A percentile compares a stretch with the other conserved stretches of the same genome.
Conservation (phyloP, 2,329 filamentous ascomycete species). For the Colletotrichum musae region DNA sequence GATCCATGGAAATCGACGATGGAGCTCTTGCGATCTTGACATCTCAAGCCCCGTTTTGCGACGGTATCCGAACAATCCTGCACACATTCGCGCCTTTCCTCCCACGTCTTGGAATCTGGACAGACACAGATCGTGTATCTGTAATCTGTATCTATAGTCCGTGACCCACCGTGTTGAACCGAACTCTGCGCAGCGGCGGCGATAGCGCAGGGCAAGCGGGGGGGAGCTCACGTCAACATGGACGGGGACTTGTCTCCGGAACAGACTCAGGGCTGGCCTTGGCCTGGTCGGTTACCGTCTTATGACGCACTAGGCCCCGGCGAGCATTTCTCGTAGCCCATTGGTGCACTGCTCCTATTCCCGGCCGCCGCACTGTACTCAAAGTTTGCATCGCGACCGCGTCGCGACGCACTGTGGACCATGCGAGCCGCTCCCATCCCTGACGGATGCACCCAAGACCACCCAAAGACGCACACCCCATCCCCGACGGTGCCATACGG, state of each 20-base stretch:
- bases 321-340: slow-evolving; percentile 15
- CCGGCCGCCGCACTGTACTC: slow-evolving; percentile 24
- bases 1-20: background rate
- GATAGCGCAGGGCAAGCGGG: too few relatives aligned
- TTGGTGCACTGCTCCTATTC: background rate
- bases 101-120: background rate
- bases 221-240: background rate
- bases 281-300: slow-evolving; percentile 30
- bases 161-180: background rate
- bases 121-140: slow-evolving; percentile 4
- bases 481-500: slow-evolving; percentile 14
- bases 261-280: background rate
- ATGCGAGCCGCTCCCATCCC: background rate
- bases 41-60: background rate
- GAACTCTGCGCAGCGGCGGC: too few relatives aligned
- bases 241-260: slow-evolving; percentile 21
- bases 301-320: slow-evolving; percentile 38
- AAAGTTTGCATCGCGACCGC: slow-evolving; percentile 28
- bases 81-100: too few relatives aligned
- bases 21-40: slow-evolving; percentile 3
- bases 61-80: background rate
- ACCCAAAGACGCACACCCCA: slow-evolving; percentile 2
- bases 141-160: background rate
- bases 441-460: slow-evolving; percentile 14
- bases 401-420: slow-evolving; percentile 21